Evolutionary conservation across 306 rosid genomes (phyloP), one percentile per base, ranked within the genome.

Genomic region (Mimosa pudica): DNA sequence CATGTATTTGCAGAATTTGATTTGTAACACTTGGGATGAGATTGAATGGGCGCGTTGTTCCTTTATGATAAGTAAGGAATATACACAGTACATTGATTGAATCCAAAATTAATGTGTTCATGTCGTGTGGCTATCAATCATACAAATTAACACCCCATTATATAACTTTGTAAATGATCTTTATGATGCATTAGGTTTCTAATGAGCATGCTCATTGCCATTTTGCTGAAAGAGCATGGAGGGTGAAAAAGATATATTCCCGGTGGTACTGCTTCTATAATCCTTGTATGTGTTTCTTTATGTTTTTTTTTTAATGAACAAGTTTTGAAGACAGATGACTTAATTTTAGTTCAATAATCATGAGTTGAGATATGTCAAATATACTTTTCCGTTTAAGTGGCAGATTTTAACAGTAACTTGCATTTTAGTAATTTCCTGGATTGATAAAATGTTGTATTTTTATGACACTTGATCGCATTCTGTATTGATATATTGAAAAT

Each of bases 161-260:
- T 52, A 33, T 61, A 17, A 61, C 52, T 75, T 10, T 80, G 33
- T 76, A 3, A 55, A 82, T 82, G 71, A 32, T 75, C 52, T 49
- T 71, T 77, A 74, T 42, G 46, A 24, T 68, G 54, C 68, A 51
- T 76, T 60, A 36, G 51, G 32, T 14, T 11, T 38, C 61, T 35
- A 41, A 71, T 30, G 32, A 65, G 47, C 42, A 20, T 75, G 62
- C 73, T 71, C 60, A 13, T 38, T 80, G 75, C 77, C 66, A 44
- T 55, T 65, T 8, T 46, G 75, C 45, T 64, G 76, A 36, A 80
- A 76, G 54, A 76, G 60, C 58, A 20, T 44, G 6, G 75, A 32
- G 71, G 64, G 73, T 74, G 16, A 8, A 62, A 67, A 24, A 38
- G 77, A 41, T 24, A 42, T 72, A 62, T 77, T 54, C 45, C 70